These are phyloP conservation scores for Rhizopus delemar DNA, from an alignment of 371 early-diverging fungal species.

Conservation along the genomic window DNA sequence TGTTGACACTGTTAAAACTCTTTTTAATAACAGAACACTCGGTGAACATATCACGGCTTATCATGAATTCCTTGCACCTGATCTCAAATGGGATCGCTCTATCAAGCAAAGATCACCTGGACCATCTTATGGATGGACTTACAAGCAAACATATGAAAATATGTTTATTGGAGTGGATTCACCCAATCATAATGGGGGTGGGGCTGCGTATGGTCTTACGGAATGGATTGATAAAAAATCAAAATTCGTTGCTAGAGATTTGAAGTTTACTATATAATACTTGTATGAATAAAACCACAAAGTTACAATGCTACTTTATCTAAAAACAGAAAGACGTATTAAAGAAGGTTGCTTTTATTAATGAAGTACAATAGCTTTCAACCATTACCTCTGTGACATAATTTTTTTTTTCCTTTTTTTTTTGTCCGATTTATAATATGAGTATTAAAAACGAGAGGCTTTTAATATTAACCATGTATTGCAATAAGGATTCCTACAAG, in stretches of 20 bases:
- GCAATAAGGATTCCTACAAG: too few species aligned
- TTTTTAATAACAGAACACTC: constrained; percentile 57
- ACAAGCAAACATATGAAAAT: constrained; percentile 38
- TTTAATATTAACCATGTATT: too few species aligned
- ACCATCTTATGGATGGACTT: constrained; percentile 51
- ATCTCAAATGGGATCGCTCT: constrained; percentile 57
- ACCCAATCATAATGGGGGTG: constrained; percentile 41
- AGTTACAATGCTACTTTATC: too few species aligned
- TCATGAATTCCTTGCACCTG: constrained; percentile 49
- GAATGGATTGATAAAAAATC: constrained; percentile 45
- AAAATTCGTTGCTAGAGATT: constrained; percentile 37
- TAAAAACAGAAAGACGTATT: too few species aligned
- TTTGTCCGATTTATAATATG: too few species aligned
- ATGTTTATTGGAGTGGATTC: constrained; percentile 32
- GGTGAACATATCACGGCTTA: constrained; percentile 48
- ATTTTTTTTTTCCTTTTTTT: too few species aligned
- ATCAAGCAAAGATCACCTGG: constrained; percentile 56
- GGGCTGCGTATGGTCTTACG: constrained; percentile 47
- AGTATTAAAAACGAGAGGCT: too few species aligned
- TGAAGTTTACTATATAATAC: constrained; percentile 33
- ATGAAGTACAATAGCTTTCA: too few species aligned
- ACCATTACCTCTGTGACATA: too few species aligned
- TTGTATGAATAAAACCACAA: background rate
- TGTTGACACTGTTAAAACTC: constrained; percentile 42
- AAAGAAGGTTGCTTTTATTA: too few species aligned